Conservation (phyloP, 2,329 filamentous ascomycete species). For the Neonectria punicea region DNA sequence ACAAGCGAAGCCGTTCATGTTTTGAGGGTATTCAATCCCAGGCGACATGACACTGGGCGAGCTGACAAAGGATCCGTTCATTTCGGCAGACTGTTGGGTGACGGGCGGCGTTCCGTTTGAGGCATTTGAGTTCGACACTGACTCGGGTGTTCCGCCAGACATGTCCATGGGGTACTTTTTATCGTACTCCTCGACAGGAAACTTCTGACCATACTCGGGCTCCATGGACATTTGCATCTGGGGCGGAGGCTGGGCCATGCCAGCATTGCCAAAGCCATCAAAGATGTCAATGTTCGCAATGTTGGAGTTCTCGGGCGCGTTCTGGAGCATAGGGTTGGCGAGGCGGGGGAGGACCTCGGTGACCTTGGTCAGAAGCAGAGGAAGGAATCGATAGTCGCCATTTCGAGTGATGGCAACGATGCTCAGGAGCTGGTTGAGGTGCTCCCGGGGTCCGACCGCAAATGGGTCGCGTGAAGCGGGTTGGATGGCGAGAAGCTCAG, state of each 20-base stretch:
- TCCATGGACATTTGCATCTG: constrained; percentile 58
- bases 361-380: constrained; percentile 80
- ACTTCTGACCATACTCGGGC: constrained; percentile 60
- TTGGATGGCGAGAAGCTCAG: constrained; percentile 76
- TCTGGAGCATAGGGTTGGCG: constrained; percentile 68
- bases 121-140: constrained; percentile 44
- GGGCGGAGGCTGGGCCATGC: constrained; percentile 64
- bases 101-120: constrained; percentile 45
- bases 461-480: constrained; percentile 71
- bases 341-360: constrained; percentile 75
- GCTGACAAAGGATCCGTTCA: constrained; percentile 62
- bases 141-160: constrained; percentile 49
- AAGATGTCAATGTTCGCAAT: constrained; percentile 71
- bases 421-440: constrained; percentile 75
- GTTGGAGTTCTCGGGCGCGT: constrained; percentile 64
- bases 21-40: constrained; percentile 59
- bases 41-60: constrained; percentile 67
- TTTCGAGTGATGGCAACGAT: constrained; percentile 77
- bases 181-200: constrained; percentile 55
- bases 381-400: constrained; percentile 80
- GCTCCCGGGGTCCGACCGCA: constrained; percentile 74
- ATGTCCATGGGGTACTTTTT: constrained; percentile 52
- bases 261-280: constrained; percentile 72
- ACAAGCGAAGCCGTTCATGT: constrained; percentile 55
- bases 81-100: constrained; percentile 45